Evolutionary conservation across 1,284 basidiomycete species (phyloP).

Genomic region (Cutaneotrichosporon sp.): DNA sequence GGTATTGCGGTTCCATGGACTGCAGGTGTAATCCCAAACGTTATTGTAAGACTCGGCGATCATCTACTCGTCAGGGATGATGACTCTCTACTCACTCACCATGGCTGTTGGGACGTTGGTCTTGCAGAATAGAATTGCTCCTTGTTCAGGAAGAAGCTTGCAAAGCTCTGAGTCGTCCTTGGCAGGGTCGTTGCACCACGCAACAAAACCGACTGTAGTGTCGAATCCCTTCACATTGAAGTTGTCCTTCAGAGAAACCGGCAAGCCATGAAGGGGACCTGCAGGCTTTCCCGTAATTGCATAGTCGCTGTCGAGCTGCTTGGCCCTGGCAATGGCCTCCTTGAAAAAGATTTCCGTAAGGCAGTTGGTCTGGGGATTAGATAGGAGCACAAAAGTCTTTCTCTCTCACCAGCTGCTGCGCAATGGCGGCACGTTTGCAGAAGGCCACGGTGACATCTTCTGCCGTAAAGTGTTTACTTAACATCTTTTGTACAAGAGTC

Average conservation of each 20-base stretch:
- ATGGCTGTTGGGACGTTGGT: slow-evolving; percentile 40
- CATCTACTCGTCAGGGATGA: slow-evolving; percentile 16
- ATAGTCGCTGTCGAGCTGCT: slow-evolving; percentile 47
- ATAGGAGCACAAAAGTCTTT: neutral
- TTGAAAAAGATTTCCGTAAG: slow-evolving; percentile 51
- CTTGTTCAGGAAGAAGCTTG: slow-evolving; percentile 28
- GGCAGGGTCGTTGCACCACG: slow-evolving; percentile 31
- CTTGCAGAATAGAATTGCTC: slow-evolving; percentile 40
- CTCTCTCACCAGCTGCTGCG: slow-evolving; percentile 73
- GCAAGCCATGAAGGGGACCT: slow-evolving; percentile 53
- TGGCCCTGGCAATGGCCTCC: slow-evolving; percentile 46
- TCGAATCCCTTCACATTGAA: slow-evolving; percentile 46
- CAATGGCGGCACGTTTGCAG: slow-evolving; percentile 70
- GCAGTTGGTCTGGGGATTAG: slow-evolving; percentile 44
- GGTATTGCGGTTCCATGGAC: slow-evolving; percentile 56
- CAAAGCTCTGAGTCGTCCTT: slow-evolving; percentile 29
- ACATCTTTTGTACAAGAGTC: slow-evolving; percentile 26
- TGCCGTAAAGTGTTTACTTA: slow-evolving; percentile 23
- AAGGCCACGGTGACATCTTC: slow-evolving; percentile 53
- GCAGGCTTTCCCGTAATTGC: slow-evolving; percentile 40
- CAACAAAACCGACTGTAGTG: slow-evolving; percentile 35
- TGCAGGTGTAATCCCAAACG: slow-evolving; percentile 62
- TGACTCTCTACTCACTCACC: slow-evolving; percentile 6
- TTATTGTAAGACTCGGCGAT: slow-evolving; percentile 40
- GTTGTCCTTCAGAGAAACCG: slow-evolving; percentile 50